Evolutionary conservation across 2,329 filamentous ascomycete species (phyloP), one percentile per base, ranked within the genome.

Genomic region (Parasarocladium wereldwijsianum): DNA sequence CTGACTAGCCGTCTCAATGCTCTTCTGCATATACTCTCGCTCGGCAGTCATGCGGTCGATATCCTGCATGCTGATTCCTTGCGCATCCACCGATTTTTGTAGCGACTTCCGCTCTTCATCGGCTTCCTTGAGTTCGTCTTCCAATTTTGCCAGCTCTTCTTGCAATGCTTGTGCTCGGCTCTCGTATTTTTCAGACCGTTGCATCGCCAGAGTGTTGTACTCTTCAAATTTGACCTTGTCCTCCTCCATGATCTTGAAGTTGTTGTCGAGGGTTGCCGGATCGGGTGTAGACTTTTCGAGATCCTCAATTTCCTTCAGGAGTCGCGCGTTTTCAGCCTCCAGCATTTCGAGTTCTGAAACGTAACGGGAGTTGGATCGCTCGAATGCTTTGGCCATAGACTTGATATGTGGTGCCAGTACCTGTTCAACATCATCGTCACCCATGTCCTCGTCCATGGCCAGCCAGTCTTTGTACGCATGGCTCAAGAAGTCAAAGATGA

Each of bases 1-100:
- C 32, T 70, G 64, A 5, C 72, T 66, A 0, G 83, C 80, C 3
- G 76, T 70, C 43, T 93, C 84, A 25, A 93, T 77, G 24, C 77
- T 81, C 43, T 79, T 86, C 40, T 93, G 83, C n/a, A 98, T 67
- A 26, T 90, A 76, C 46, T 98, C 90, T 31, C 86, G 76, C 52
- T 98, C 90, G 20, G 82, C 77, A 42, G 85, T 93, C 87, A 98
- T 94, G 52, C 90, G 84, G 65, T 98, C 90, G 48, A 98, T 96
- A 66, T 98, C 90, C 57, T 90, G 81, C 57, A 94, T 92, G 45
- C 85, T 92, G 50, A 98, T 86, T 3, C 90, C 90, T 48, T 93
- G 84, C 42, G 79, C 76, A 52, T 96, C 90, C 17, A 98, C 85
- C 17, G 80, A 76, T 35, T 78, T 75, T 50, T 96, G 87, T 8